Evolutionary conservation across 179 eudicot genomes (phyloP).

Genomic region (Carnegiea gigantea): DNA sequence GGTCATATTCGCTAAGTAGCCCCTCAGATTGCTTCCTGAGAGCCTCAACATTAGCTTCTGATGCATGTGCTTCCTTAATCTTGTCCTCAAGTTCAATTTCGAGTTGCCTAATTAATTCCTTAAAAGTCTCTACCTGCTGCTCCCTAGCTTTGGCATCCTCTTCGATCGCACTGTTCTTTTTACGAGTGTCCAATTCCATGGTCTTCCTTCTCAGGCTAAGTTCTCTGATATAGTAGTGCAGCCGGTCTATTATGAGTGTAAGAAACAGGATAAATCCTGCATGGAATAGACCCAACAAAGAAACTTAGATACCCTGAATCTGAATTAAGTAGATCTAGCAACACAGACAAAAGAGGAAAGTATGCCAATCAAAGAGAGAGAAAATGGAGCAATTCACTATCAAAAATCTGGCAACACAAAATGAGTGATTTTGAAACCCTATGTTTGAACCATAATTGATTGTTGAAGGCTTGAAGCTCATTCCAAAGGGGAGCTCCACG

Average conservation of each 20-base stretch:
- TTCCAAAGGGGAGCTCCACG: background rate
- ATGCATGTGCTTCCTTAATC: constrained; percentile 35
- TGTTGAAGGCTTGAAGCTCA: background rate
- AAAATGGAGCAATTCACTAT: background rate
- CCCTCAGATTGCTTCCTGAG: constrained; percentile 51
- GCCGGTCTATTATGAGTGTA: constrained; percentile 42
- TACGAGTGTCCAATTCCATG: constrained; percentile 26
- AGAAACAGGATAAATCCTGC: constrained; percentile 53
- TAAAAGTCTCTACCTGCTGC: constrained; percentile 36
- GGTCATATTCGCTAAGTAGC: constrained; percentile 45
- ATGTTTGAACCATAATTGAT: background rate
- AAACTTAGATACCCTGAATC: background rate
- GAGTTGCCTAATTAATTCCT: constrained; percentile 39
- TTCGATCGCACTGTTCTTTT: constrained; percentile 31
- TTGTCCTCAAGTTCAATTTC: constrained; percentile 43
- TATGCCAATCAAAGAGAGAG: background rate
- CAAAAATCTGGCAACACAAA: background rate
- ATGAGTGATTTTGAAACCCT: background rate
- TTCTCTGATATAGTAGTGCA: constrained; percentile 51
- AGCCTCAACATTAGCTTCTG: constrained; percentile 38
- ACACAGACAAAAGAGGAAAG: background rate
- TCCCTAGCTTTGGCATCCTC: constrained; percentile 41
- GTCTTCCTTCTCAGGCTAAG: constrained; percentile 32
- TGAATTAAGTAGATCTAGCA: background rate
- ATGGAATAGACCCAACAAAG: background rate